Conservation (phyloP, 495 filamentous ascomycete species). For the Penicillium longicatenatum region DNA sequence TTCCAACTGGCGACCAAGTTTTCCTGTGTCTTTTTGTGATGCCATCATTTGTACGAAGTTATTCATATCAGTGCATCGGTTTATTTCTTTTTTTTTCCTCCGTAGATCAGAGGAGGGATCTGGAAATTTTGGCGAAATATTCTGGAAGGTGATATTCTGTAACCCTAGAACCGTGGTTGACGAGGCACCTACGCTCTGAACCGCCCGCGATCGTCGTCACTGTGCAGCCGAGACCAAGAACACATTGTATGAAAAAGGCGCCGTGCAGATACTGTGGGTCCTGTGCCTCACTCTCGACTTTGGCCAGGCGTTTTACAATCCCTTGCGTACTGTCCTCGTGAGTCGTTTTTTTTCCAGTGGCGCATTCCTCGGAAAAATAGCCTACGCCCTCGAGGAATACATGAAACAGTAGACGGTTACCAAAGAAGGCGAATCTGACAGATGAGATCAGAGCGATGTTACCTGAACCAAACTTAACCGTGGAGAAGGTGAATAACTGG, state of each 20-base stretch:
- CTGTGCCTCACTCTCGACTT: conserved; percentile 11
- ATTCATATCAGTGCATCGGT: too few relatives aligned
- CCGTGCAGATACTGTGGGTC: conserved; percentile 22
- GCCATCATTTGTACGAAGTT: too few relatives aligned
- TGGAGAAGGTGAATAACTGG: not conserved
- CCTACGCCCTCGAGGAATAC: not conserved
- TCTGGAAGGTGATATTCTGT: too few relatives aligned
- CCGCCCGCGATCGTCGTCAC: conserved; percentile 8
- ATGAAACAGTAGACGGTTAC: not conserved
- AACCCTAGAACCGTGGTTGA: not conserved
- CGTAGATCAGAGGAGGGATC: too few relatives aligned
- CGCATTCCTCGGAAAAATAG: conserved; percentile 10
- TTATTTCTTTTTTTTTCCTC: too few relatives aligned
- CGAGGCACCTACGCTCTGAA: not conserved
- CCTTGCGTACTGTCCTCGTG: conserved; percentile 36
- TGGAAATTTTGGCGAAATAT: too few relatives aligned
- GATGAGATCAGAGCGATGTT: not conserved
- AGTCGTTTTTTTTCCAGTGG: conserved; percentile 18
- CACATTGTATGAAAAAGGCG: conserved; percentile 11
- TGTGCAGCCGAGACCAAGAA: conserved; percentile 10
- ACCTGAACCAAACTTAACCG: not conserved
- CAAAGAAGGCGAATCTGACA: conserved; percentile 1
- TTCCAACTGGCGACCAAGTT: not conserved
- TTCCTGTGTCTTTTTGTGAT: not conserved
- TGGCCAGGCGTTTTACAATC: conserved; percentile 7